Percentiles rank a stretch among this genome's conserved stretches.
phyloP scores from a whole-genome alignment of 345 rosid genomes.

The Citrus australasica region DNA sequence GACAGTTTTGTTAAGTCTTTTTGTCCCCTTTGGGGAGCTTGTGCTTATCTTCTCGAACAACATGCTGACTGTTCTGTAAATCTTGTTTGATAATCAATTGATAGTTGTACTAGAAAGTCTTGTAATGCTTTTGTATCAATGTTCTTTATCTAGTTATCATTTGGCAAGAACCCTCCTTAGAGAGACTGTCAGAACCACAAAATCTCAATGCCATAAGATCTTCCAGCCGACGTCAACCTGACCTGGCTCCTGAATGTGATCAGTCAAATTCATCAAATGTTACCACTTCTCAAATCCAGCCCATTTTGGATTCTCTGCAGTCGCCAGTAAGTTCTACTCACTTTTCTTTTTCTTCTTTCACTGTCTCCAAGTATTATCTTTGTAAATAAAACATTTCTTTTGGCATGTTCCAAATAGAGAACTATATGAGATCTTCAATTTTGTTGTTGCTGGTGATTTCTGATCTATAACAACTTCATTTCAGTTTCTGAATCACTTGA shows the following conservation, averaged over 20 bases:
- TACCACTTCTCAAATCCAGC: constrained; percentile 22
- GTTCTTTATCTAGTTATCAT: constrained; percentile 3
- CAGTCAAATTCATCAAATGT: background rate
- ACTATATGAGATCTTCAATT: background rate
- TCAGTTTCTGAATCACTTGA: too few species aligned
- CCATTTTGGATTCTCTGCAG: constrained; percentile 37
- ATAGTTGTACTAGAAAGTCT: background rate
- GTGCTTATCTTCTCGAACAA: background rate
- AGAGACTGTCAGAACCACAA: constrained; percentile 24
- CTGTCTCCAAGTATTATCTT: background rate
- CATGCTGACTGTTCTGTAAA: background rate
- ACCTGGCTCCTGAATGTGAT: constrained; percentile 16
- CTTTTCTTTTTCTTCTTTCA: background rate
- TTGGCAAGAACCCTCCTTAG: constrained; percentile 23
- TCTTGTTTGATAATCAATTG: background rate
- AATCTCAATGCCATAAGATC: constrained; percentile 13
- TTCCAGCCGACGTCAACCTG: constrained; percentile 20
- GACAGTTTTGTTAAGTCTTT: background rate
- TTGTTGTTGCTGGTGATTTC: constrained; percentile 25
- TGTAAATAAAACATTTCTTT: background rate
- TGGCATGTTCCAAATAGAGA: background rate
- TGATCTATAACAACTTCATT: too few species aligned
- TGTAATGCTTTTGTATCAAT: background rate
- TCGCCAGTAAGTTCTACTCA: constrained; percentile 25
- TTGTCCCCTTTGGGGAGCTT: background rate